These are phyloP conservation scores for Claviceps quebecensis DNA, from an alignment of 2,329 filamentous ascomycete species.

Conservation along the genomic window DNA sequence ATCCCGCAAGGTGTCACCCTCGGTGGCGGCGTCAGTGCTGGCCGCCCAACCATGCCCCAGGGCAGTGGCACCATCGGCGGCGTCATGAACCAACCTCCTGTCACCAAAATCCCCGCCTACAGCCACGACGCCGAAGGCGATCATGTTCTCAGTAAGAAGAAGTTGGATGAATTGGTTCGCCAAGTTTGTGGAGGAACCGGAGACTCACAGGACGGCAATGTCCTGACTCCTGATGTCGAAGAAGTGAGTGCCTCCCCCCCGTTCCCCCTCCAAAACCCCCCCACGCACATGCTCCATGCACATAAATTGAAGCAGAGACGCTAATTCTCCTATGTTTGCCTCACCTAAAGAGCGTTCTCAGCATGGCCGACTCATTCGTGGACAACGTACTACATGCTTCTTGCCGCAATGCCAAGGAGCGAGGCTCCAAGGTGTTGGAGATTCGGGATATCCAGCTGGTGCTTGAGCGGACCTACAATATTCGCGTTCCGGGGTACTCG, in stretches of 20 bases:
- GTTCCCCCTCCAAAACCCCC: too few relatives aligned
- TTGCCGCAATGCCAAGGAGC: conserved; percentile 84
- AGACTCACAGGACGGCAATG: conserved; percentile 59
- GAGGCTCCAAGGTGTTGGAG: conserved; percentile 79
- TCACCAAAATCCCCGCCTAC: conserved; percentile 68
- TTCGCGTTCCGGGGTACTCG: conserved; percentile 84
- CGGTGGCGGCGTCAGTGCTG: conserved; percentile 42
- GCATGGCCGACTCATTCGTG: conserved; percentile 86
- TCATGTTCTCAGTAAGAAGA: conserved; percentile 92
- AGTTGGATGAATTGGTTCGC: conserved; percentile 84
- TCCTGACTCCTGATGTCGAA: conserved; percentile 83
- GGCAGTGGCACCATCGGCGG: conserved; percentile 66
- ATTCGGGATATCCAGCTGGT: conserved; percentile 75
- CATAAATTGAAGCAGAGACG: conserved; percentile 1
- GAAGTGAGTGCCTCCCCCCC: conserved; percentile 52
- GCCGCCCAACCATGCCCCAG: conserved; percentile 72
- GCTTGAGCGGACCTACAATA: conserved; percentile 75
- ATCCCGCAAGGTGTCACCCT: conserved; percentile 62
- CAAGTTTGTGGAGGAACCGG: conserved; percentile 77
- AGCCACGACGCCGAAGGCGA: conserved; percentile 86
- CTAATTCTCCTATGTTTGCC: conserved; percentile 5
- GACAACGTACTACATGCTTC: conserved; percentile 79
- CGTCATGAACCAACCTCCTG: conserved; percentile 74
- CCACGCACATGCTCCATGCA: not conserved
- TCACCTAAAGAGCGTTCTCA: conserved; percentile 61